phyloP scores from a whole-genome alignment of 1,284 basidiomycete species.

The Tilletia caries region DNA sequence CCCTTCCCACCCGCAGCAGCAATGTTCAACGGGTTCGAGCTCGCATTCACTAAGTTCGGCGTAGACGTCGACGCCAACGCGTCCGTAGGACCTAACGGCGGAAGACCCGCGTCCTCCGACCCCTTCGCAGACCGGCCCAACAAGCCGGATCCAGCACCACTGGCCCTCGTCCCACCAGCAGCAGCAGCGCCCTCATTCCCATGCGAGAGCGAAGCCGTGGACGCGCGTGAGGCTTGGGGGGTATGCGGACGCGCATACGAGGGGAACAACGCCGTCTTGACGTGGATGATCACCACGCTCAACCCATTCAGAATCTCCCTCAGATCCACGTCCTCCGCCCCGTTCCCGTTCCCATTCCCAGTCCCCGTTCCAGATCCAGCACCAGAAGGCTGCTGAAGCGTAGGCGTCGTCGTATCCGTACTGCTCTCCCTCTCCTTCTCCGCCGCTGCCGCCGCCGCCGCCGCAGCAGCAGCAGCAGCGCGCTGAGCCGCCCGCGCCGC shows the following conservation, averaged over 20 bases:
- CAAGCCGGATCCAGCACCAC: background rate
- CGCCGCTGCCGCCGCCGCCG: background rate
- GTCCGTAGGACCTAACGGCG: background rate
- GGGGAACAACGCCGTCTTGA: slow-evolving; percentile 44
- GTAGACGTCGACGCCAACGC: slow-evolving; percentile 3
- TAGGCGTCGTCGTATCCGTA: background rate
- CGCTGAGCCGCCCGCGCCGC: background rate
- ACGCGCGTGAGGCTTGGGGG: background rate
- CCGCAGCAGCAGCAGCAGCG: background rate
- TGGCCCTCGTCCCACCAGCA: background rate
- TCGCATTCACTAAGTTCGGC: background rate
- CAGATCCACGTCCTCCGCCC: slow-evolving; percentile 23
- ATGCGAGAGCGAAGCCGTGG: background rate
- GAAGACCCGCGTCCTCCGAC: background rate
- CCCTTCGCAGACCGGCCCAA: background rate
- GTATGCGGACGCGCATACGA: slow-evolving; percentile 23
- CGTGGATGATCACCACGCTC: slow-evolving; percentile 41
- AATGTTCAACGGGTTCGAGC: slow-evolving; percentile 1
- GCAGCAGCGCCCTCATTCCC: background rate
- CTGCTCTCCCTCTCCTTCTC: background rate
- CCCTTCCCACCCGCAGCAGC: background rate
- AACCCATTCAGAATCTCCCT: slow-evolving; percentile 29
- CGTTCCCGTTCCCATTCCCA: no score
- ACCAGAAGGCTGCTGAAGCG: background rate
- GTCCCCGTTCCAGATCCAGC: background rate